phyloP scores from a whole-genome alignment of 345 rosid genomes.

The Euphorbia pulcherrima region DNA sequence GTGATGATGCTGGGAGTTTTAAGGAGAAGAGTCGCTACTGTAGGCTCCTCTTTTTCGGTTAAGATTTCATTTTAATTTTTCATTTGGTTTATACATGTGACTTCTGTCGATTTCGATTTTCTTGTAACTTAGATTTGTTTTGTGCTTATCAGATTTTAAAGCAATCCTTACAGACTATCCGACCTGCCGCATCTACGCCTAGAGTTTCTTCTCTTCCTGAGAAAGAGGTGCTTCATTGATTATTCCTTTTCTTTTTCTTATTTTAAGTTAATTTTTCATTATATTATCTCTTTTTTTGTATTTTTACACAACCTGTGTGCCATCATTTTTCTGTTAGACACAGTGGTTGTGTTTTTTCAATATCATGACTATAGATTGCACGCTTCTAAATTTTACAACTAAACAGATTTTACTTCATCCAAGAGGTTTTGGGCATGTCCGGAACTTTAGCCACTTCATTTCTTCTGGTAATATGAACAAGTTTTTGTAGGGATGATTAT shows the following conservation, averaged over 20 bases:
- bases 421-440: constrained; percentile 35
- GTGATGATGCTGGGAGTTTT: constrained; percentile 14
- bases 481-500: not conserved
- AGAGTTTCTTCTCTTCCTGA: constrained; percentile 40
- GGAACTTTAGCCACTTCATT: constrained; percentile 43
- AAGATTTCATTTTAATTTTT: not conserved
- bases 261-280: not conserved
- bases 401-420: constrained; percentile 41
- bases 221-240: constrained; percentile 32
- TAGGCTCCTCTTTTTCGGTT: constrained; percentile 19
- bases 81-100: not conserved
- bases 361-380: not conserved
- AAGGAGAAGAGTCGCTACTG: constrained; percentile 17
- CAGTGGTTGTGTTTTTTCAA: not conserved
- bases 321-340: not conserved
- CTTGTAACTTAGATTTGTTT: not conserved
- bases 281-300: not conserved
- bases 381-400: constrained; percentile 14
- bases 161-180: constrained; percentile 35
- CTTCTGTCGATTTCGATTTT: not conserved
- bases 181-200: constrained; percentile 37
- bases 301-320: not conserved
- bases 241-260: not conserved
- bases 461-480: constrained; percentile 39
- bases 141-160: constrained; percentile 35